Percentiles rank a stretch among this genome's conserved stretches.
phyloP scores from a whole-genome alignment of 352 stramenopile species.

The Pythium aristosporum region DNA sequence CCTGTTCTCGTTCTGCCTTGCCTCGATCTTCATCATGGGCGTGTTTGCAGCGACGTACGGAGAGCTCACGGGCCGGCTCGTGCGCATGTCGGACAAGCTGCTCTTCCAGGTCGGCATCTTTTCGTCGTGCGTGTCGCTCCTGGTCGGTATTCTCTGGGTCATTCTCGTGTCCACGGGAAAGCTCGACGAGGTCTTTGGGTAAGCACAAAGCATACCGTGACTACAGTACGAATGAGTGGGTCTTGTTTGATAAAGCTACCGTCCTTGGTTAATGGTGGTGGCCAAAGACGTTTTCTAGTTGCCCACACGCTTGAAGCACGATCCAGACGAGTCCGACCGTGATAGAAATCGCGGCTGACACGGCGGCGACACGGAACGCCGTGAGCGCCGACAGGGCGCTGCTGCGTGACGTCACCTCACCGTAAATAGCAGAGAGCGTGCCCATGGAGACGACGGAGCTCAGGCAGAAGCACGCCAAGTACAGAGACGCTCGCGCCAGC shows the following conservation, averaged over 20 bases:
- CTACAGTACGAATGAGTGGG: background rate
- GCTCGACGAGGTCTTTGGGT: constrained; percentile 44
- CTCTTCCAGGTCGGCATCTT: constrained; percentile 43
- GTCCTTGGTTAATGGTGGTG: constrained; percentile 16
- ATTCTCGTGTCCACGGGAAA: constrained; percentile 38
- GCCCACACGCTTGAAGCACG: constrained; percentile 53
- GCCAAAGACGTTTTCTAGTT: constrained; percentile 64
- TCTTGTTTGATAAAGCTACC: too few species aligned
- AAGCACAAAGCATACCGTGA: background rate
- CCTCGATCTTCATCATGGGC: constrained; percentile 75
- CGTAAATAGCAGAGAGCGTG: constrained; percentile 80
- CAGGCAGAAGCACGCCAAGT: constrained; percentile 85
- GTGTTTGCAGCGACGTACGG: constrained; percentile 66
- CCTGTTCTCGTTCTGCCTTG: constrained; percentile 69
- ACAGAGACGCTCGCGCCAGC: constrained; percentile 48
- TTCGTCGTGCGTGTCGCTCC: constrained; percentile 37
- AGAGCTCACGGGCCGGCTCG: constrained; percentile 33
- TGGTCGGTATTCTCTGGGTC: constrained; percentile 50
- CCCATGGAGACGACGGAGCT: constrained; percentile 89
- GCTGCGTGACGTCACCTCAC: constrained; percentile 47
- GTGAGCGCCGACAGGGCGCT: constrained; percentile 27
- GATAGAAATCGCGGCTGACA: constrained; percentile 59
- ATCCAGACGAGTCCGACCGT: constrained; percentile 71
- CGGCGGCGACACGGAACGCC: constrained; percentile 46
- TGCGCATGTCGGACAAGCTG: constrained; percentile 28